Evolutionary conservation across 2,329 filamentous ascomycete species (phyloP).

Genomic region (Diaporthe vexans): DNA sequence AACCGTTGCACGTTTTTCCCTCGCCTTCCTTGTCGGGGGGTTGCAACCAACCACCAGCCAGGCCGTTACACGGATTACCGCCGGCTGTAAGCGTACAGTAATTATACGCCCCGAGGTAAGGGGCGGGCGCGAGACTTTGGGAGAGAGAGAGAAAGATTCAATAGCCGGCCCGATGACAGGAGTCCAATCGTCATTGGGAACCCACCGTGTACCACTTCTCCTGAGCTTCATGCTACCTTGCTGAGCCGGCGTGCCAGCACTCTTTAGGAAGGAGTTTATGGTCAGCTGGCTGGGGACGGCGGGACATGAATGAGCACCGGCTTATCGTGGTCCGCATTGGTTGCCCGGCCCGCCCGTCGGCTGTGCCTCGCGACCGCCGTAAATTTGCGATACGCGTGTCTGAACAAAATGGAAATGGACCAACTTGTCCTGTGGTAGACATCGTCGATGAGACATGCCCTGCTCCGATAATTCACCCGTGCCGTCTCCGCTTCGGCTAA

Average conservation of each 20-base stretch:
- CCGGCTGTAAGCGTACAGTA: neutral
- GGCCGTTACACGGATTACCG: neutral
- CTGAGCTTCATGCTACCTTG: conserved; percentile 8
- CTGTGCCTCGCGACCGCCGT: neutral
- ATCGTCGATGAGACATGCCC: conserved; percentile 10
- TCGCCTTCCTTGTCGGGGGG: neutral
- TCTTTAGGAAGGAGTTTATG: conserved; percentile 35
- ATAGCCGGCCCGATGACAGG: conserved; percentile 19
- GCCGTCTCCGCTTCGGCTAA: neutral
- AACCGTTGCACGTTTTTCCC: neutral
- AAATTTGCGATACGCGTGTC: neutral
- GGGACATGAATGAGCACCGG: neutral
- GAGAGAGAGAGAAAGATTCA: no score
- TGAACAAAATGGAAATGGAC: neutral
- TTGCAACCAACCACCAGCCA: conserved; percentile 13
- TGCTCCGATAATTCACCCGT: conserved; percentile 3
- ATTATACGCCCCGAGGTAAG: neutral
- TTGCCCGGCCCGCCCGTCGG: conserved; percentile 10
- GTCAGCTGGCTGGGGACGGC: conserved; percentile 7
- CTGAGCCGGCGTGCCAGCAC: conserved; percentile 16
- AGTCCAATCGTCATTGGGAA: conserved; percentile 30
- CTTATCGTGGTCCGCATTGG: conserved; percentile 20
- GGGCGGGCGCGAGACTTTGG: neutral
- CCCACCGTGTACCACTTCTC: neutral
- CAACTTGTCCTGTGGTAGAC: neutral